Percentiles rank a stretch among this genome's conserved stretches.
Conservation (phyloP, 495 filamentous ascomycete genomes). For the Ramalina intermedia region DNA sequence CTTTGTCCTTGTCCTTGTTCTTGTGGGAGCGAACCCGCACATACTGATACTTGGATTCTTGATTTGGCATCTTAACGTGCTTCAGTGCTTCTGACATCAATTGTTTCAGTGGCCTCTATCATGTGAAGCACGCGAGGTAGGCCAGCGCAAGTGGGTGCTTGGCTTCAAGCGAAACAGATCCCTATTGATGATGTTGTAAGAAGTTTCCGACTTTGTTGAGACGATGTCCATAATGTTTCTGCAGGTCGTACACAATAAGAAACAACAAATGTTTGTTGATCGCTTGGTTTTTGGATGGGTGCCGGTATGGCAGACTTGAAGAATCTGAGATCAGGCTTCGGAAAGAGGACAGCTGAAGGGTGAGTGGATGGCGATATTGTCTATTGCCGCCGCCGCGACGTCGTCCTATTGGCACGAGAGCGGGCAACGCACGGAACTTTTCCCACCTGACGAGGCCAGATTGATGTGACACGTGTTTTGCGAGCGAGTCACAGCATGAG, state of each 20-base stretch:
- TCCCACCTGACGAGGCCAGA: background rate
- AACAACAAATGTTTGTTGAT: too few species aligned
- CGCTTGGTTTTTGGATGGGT: background rate
- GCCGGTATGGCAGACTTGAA: background rate
- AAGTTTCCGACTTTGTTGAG: too few species aligned
- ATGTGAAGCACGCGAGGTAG: too few species aligned
- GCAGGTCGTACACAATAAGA: too few species aligned
- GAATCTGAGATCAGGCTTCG: background rate
- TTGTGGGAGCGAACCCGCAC: slow-evolving; percentile 3
- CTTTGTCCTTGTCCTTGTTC: background rate
- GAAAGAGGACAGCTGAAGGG: background rate
- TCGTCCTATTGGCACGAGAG: background rate
- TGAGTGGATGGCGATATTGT: background rate
- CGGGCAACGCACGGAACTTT: background rate
- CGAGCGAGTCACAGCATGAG: background rate
- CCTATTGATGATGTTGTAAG: too few species aligned
- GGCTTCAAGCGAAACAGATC: too few species aligned
- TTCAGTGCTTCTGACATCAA: background rate
- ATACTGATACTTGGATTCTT: slow-evolving; percentile 5
- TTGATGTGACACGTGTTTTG: background rate
- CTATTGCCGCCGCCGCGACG: slow-evolving; percentile 1
- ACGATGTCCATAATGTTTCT: too few species aligned
- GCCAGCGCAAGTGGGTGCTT: too few species aligned
- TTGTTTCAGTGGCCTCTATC: too few species aligned
- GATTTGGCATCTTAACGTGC: slow-evolving; percentile 9